Base-by-base conservation (phyloP, 305 asterid genomes). In the Rubia tinctorum region DNA sequence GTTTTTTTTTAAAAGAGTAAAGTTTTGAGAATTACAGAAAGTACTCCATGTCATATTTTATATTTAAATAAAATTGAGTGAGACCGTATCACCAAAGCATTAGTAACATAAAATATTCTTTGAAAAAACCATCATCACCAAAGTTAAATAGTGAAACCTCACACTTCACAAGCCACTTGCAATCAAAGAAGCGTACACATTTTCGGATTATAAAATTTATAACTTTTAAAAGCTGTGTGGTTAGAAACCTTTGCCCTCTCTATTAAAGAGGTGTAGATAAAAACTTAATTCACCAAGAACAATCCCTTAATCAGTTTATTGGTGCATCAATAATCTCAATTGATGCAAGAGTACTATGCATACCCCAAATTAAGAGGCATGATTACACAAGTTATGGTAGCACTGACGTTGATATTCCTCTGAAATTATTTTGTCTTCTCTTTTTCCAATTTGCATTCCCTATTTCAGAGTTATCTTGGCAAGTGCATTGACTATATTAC, bases 371-470 rank as follows among this genome's bases (percentile, higher is more conserved):
- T 27, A 63, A 69, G 66, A n/a, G 18, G 76, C 69, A 71, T 65
- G 64, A 74, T 65, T 17, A 34, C 59, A 71, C 30, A 22, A 58
- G 60, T 39, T 14, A 27, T 58, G 74, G 27, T 71, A 67, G 9
- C 17, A 65, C 44, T 64, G 76, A 74, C 45, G 72, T 69, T 69
- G 79, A 74, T 56, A 73, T 58, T 30, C 76, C 71, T 51, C 63
- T 34, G 22, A 66, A 0, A 27, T 67, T 23, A 1, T 40, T 55
- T 22, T 34, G 55, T 42, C 4, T 66, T 18, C 11, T 8, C 17
- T 25, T 65, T 39, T 40, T 13, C 6, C 37, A 25, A 22, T 62
- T 25, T 62, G 42, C 67, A 5, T 9, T 60, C 18, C 7, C 5
- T 4, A 8, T 60, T 60, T 22, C 37, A 22, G 22, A 60, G 2